Base-by-base conservation (phyloP, 1,139 yeast species). In the Yamadazyma diddensiae region DNA sequence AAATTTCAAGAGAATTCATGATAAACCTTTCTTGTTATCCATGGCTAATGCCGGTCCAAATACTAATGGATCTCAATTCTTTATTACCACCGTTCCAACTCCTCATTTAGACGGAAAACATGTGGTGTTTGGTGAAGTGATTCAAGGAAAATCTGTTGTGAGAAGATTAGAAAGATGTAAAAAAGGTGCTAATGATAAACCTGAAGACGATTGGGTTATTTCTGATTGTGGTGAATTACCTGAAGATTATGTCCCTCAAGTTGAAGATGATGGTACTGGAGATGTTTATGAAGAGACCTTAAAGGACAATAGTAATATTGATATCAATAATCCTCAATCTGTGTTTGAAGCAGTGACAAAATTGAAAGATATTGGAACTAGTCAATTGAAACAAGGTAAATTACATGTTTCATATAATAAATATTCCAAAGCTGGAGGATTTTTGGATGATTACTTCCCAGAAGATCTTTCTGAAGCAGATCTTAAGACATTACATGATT, bases 41-140 rank as follows among this genome's bases (percentile, higher is more conserved):
- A 92, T 92, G 97, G 97, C 60, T 29, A 66, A 65, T 45, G 47
- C 59, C 2, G 72, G 72, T 0, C 57, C 61, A 6, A 53, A 65
- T 40, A 64, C 71, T 33, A 68, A 67, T 40, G 69, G 70, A 1
- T 64, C 58, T 6, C 71, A 64, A 39, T 68, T 67, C 47, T 68
- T 67, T 58, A 81, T 92, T 50, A 85, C 95, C 24, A 82, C 92
- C n/a, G 86, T 76, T 4, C 77, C 84, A 30, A 81, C 92, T 15
- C 86, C 92, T 6, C 92, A 84, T 55, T 71, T 90, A 47, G 92
- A 92, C 56, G 94, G 94, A 28, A 90, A 92, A 61, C 98, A 94
- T 59, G 97, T 90, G 35, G 97, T 92, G 6, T 94, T 92, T 57
- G 99, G 99, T 41, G 78, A 82, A 57, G 88, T 92, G 15, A 58